Evolutionary conservation across 163 green algal genomes (phyloP).

Genomic region (Scenedesmus sp.): DNA sequence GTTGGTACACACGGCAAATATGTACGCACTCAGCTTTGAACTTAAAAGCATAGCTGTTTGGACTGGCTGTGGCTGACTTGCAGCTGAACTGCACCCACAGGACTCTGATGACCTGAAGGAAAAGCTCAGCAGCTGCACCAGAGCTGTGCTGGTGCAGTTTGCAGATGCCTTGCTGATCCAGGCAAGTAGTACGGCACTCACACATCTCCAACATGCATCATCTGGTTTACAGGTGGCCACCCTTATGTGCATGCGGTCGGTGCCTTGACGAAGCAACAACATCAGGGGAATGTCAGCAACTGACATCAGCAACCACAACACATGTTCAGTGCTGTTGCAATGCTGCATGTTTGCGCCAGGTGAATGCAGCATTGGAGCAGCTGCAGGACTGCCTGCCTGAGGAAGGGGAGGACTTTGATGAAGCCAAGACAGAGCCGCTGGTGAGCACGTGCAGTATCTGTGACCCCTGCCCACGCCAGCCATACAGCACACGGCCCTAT

Average conservation of each 20-base stretch:
- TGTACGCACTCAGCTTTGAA: neutral
- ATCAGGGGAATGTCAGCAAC: neutral
- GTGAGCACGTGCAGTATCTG: neutral
- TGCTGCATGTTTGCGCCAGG: slow-evolving; percentile 1
- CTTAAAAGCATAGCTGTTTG: neutral
- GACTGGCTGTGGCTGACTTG: too few species aligned
- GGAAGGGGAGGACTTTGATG: slow-evolving; percentile 17
- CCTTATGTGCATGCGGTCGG: too few species aligned
- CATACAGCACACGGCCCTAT: too few species aligned
- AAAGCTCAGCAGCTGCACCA: slow-evolving; percentile 13
- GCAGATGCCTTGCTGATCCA: slow-evolving; percentile 32
- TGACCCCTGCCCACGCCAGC: too few species aligned
- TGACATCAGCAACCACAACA: neutral
- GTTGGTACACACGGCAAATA: slow-evolving; percentile 5
- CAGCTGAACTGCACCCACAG: neutral
- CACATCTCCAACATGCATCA: neutral
- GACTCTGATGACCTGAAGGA: slow-evolving; percentile 43
- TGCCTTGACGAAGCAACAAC: neutral
- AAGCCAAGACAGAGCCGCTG: neutral
- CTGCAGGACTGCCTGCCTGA: slow-evolving; percentile 33
- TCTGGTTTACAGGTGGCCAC: neutral
- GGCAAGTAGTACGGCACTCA: neutral
- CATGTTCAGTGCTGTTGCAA: neutral
- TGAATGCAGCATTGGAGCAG: slow-evolving; percentile 28
- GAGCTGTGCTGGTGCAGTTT: slow-evolving; percentile 19